phyloP scores from a whole-genome alignment of 2,329 filamentous ascomycete species.

The Sclerotinia spermophila region DNA sequence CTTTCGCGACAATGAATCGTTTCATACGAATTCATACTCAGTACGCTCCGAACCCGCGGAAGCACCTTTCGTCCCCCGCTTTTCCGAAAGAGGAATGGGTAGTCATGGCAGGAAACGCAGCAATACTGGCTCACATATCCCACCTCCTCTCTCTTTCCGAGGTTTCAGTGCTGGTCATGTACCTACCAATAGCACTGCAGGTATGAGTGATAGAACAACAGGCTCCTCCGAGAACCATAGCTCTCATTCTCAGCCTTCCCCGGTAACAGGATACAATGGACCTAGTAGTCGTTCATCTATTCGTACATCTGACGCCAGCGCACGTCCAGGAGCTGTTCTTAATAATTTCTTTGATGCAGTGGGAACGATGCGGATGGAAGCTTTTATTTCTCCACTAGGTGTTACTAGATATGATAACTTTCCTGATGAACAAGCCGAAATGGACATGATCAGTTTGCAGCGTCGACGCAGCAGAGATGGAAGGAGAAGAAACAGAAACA shows the following conservation, averaged over 20 bases:
- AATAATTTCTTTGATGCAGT: constrained; percentile 75
- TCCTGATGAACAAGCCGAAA: constrained; percentile 36
- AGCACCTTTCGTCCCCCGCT: constrained; percentile 68
- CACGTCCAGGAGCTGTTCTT: constrained; percentile 33
- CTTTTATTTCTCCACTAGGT: constrained; percentile 72
- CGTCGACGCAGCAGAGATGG: constrained; percentile 33
- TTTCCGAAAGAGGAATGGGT: constrained; percentile 52
- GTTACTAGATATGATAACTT: constrained; percentile 32
- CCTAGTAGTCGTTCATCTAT: constrained; percentile 38
- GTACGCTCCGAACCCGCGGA: constrained; percentile 48
- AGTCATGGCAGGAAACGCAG: constrained; percentile 79
- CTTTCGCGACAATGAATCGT: constrained; percentile 30
- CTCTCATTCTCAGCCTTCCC: constrained; percentile 49
- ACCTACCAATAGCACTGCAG: constrained; percentile 53
- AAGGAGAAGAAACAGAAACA: constrained; percentile 31
- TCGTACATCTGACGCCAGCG: constrained; percentile 35
- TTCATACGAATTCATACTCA: constrained; percentile 25
- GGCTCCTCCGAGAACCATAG: constrained; percentile 54
- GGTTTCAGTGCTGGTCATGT: constrained; percentile 57
- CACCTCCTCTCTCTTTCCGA: constrained; percentile 69
- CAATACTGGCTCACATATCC: constrained; percentile 75
- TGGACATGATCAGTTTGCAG: constrained; percentile 31
- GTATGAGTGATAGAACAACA: constrained; percentile 52
- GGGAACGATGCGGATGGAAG: constrained; percentile 93
- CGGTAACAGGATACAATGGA: constrained; percentile 41